Conservation (phyloP, 179 eudicot species). For the Corrigiola litoralis region DNA sequence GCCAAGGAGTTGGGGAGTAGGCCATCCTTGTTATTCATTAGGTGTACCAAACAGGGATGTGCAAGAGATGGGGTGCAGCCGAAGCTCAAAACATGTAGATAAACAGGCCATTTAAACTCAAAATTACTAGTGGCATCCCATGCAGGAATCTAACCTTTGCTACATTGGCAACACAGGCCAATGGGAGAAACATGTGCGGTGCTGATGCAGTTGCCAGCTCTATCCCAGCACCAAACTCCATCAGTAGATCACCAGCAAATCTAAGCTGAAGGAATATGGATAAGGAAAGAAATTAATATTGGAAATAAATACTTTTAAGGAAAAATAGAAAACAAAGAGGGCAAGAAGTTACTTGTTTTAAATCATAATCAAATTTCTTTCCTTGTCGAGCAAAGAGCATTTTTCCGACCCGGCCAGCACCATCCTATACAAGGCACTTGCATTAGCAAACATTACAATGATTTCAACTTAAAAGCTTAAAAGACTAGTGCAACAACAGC, state of each 20-base stretch:
- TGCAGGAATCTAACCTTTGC: slow-evolving; percentile 54
- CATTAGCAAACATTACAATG: background rate
- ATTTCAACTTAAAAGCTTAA: background rate
- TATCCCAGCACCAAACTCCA: slow-evolving; percentile 97
- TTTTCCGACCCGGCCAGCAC: slow-evolving; percentile 97
- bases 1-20: too few relatives aligned
- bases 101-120: background rate
- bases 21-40: too few relatives aligned
- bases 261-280: slow-evolving; percentile 61
- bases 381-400: slow-evolving; percentile 98
- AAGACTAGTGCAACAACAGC: background rate
- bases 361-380: slow-evolving; percentile 95
- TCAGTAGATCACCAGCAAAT: slow-evolving; percentile 86
- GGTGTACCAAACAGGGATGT: too few relatives aligned
- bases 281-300: background rate
- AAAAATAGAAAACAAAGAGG: background rate
- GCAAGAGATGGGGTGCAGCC: background rate
- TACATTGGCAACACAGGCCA: slow-evolving; percentile 97
- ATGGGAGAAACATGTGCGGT: slow-evolving; percentile 93
- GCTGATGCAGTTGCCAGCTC: slow-evolving; percentile 90
- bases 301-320: background rate
- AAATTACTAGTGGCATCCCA: background rate
- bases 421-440: slow-evolving; percentile 54
- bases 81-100: background rate
- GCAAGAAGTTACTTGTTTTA: slow-evolving; percentile 67